phyloP scores from a whole-genome alignment of 2,329 filamentous ascomycete genomes.

The Verticillium klebahnii region DNA sequence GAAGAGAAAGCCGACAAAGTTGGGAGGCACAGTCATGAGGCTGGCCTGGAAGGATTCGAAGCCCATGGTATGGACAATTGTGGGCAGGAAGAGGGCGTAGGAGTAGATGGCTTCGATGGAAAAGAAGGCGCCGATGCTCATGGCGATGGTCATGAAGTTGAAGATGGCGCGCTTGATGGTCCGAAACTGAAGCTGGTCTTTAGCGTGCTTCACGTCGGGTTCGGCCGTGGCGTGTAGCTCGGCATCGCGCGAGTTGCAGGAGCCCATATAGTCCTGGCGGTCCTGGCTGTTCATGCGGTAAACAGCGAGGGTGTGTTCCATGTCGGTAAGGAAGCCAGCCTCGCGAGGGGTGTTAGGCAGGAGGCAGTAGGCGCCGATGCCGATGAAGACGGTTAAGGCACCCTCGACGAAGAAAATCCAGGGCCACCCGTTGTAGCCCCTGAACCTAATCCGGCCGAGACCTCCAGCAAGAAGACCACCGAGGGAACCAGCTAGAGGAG shows the following conservation, averaged over 20 bases:
- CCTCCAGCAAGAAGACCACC: slow-evolving; percentile 10
- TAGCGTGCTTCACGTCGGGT: slow-evolving; percentile 38
- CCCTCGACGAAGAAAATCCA: slow-evolving; percentile 16
- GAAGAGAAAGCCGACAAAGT: slow-evolving; percentile 16
- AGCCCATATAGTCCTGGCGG: slow-evolving; percentile 1
- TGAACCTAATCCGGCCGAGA: slow-evolving; percentile 4
- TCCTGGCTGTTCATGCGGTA: slow-evolving; percentile 5
- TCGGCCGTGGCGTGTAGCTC: slow-evolving; percentile 38
- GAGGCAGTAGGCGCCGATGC: neutral
- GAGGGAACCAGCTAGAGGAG: slow-evolving; percentile 9
- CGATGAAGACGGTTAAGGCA: slow-evolving; percentile 6
- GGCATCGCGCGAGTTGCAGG: neutral
- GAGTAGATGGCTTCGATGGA: slow-evolving; percentile 15
- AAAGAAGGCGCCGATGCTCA: slow-evolving; percentile 17
- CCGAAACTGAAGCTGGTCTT: neutral
- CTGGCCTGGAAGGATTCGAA: slow-evolving; percentile 12
- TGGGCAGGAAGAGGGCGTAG: slow-evolving; percentile 19
- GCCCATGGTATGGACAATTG: slow-evolving; percentile 16
- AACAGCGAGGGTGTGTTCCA: slow-evolving; percentile 1
- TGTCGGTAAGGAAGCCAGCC: slow-evolving; percentile 4
- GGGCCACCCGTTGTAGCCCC: slow-evolving; percentile 10
- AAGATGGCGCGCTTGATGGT: slow-evolving; percentile 10
- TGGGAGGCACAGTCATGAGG: slow-evolving; percentile 18
- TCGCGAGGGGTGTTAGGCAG: slow-evolving; percentile 10
- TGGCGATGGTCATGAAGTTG: slow-evolving; percentile 14